These are phyloP conservation scores for Hylodesmum podocarpum DNA, from an alignment of 306 rosid genomes.

Conservation along the genomic window DNA sequence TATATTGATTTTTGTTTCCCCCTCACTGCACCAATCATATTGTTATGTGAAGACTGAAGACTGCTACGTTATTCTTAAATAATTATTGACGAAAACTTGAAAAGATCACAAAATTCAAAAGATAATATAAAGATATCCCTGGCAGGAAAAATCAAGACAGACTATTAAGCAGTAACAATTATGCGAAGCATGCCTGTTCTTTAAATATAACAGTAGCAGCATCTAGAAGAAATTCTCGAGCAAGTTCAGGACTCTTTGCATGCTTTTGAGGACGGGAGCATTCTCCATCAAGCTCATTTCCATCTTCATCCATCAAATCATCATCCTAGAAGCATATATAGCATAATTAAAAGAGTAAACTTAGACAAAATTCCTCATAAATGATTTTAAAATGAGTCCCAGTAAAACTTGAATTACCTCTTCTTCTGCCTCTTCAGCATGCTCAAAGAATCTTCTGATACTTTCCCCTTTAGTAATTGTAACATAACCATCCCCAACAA, in stretches of 20 bases:
- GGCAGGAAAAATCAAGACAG: neutral
- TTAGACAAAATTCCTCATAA: constrained; percentile 3
- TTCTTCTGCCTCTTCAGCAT: constrained; percentile 99
- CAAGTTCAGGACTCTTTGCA: constrained; percentile 99
- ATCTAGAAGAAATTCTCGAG: constrained; percentile 93
- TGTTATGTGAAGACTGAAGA: neutral
- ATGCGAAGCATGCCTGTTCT: constrained; percentile 76
- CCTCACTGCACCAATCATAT: constrained; percentile 8
- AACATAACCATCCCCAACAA: constrained; percentile 88
- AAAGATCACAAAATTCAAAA: neutral
- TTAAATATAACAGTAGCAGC: constrained; percentile 98
- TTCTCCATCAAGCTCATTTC: constrained; percentile 95
- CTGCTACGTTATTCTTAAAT: neutral
- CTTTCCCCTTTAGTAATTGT: constrained; percentile 92
- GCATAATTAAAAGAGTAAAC: constrained; percentile 14
- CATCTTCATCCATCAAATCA: constrained; percentile 88
- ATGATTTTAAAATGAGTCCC: constrained; percentile 16
- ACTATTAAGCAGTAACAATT: constrained; percentile 2
- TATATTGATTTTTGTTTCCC: neutral
- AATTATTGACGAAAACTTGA: neutral
- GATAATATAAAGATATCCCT: neutral
- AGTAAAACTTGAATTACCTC: constrained; percentile 64
- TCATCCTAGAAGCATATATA: constrained; percentile 68
- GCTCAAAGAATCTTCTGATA: constrained; percentile 91
- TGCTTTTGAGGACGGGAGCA: constrained; percentile 99